Evolutionary conservation across 148 eudicot genomes (phyloP), one percentile per base, ranked within the genome.

Genomic region (Arbutus unedo): DNA sequence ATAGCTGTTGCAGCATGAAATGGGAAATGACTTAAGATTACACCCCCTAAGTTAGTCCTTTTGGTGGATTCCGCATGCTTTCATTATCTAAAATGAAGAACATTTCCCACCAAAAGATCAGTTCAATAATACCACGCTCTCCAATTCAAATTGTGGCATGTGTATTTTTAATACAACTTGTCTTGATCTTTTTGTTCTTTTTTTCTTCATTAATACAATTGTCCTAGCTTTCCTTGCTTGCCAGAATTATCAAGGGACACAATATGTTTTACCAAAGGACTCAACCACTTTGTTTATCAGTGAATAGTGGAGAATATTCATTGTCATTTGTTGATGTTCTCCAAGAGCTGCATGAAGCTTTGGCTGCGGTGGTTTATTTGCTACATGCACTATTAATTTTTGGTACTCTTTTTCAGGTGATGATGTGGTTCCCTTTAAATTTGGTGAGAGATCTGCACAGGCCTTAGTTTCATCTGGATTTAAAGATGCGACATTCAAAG

Each of bases 381-480:
- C 71, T 66, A 4, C n/a, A 6, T 60, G 59, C 62, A 70, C 16
- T 8, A 13, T 19, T 82, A 16, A 72, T n/a, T 82, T 82, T 64
- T 74, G 54, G 25, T 67, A 48, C 23, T 67, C 18, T 84, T 19
- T 84, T 76, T 81, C 94, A 96, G 99, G 82, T 66, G 99, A 96
- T 86, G 98, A 96, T 81, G 99, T 94, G 19, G 97, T 94, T 82
- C 90, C 84, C 50, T 90, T 84, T 83, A 90, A 87, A 84, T 92
- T 89, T 79, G 99, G 99, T 13, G 94, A 94, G 89, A 93, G 86
- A 85, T 96, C 98, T 55, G 86, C 89, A 3, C 85, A 89, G 81
- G 89, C 78, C 68, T 86, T 94, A 82, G 25, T 23, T 50, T 89
- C 98, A 19, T 68, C 83, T 81, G 99, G 97, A 74, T 96, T 96